Evolutionary conservation across 202 grass and related monocot species (phyloP), one percentile per base, ranked within the genome.

Genomic region (Digitaria exilis): DNA sequence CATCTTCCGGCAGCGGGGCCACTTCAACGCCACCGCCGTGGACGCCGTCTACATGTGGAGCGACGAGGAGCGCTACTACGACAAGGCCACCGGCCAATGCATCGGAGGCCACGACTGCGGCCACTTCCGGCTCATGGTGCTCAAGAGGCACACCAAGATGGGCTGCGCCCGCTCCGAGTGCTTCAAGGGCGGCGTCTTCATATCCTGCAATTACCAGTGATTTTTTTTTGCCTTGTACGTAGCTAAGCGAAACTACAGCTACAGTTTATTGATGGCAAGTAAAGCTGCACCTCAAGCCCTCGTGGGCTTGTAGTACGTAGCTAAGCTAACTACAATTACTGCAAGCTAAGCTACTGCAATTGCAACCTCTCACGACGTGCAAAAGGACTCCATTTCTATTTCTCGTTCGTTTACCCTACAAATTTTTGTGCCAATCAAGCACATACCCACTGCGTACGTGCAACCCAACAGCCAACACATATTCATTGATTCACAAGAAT

Each of bases 61-160:
- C 34, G 1, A 1, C 1, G 76, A 86, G 76, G 84, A 86, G 75
- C 0, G 18, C 32, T 4, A 65, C 68, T 86, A 73, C 76, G 68
- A 80, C 84, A 52, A 26, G 31, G 0, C 0, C 7, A 65, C 67
- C 4, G 67, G 58, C 25, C 13, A 10, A 0, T 80, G 84, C 84
- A 31, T 14, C 57, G 58, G 0, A 12, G 76, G 76, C 18, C 46
- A 0, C 0, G 56, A 73, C 0, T 80, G 84, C 60, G 84, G 84
- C 26, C 84, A 86, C 69, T 86, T 87, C 78, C 71, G 29, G 37
- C 39, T 68, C 70, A 69, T 87, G 28, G 84, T 87, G 0, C 0
- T 0, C 6, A 21, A 29, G 60, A 48, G 28, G 29, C 9, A n/a
- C 84, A 11, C 2, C 9, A 56, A n/a, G 77, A 6, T 86, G 21